phyloP scores from a whole-genome alignment of 1,284 basidiomycete species.

The Xerocomus nothofagi region DNA sequence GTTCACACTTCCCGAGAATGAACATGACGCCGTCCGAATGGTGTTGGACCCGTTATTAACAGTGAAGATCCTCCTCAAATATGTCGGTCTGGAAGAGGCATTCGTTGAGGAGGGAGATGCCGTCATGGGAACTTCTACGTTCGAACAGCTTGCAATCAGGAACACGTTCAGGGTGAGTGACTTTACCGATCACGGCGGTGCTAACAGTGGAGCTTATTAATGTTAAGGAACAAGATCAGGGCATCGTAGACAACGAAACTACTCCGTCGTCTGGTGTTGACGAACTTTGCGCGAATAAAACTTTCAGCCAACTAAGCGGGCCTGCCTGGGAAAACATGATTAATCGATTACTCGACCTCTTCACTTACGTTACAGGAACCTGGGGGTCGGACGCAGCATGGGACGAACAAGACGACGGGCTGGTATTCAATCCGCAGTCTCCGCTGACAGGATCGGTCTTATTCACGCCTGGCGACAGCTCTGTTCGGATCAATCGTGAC shows the following conservation, averaged over 20 bases:
- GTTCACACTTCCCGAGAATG: conserved; percentile 38
- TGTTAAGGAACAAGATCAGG: conserved; percentile 30
- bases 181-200: conserved; percentile 28
- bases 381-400: conserved; percentile 27
- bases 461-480: conserved; percentile 1
- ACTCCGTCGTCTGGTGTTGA: neutral
- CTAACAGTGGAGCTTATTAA: conserved; percentile 16
- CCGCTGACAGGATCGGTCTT: conserved; percentile 3
- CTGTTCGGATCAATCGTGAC: conserved; percentile 10
- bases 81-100: conserved; percentile 10
- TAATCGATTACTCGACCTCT: conserved; percentile 16
- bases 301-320: conserved; percentile 7
- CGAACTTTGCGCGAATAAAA: neutral
- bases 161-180: conserved; percentile 30
- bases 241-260: conserved; percentile 14
- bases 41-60: conserved; percentile 23
- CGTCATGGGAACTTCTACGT: conserved; percentile 12
- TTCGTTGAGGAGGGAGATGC: conserved; percentile 11
- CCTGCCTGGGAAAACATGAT: conserved; percentile 16
- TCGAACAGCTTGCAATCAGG: conserved; percentile 21
- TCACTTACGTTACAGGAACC: conserved; percentile 20
- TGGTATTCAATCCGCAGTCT: conserved; percentile 25
- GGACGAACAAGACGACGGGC: conserved; percentile 28
- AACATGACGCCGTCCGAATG: conserved; percentile 32
- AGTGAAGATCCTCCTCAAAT: conserved; percentile 10